Percentiles rank a stretch among this genome's conserved stretches.
These are phyloP conservation scores for Limonium bicolor DNA, from an alignment of 148 eudicot genomes.

Conservation along the genomic window DNA sequence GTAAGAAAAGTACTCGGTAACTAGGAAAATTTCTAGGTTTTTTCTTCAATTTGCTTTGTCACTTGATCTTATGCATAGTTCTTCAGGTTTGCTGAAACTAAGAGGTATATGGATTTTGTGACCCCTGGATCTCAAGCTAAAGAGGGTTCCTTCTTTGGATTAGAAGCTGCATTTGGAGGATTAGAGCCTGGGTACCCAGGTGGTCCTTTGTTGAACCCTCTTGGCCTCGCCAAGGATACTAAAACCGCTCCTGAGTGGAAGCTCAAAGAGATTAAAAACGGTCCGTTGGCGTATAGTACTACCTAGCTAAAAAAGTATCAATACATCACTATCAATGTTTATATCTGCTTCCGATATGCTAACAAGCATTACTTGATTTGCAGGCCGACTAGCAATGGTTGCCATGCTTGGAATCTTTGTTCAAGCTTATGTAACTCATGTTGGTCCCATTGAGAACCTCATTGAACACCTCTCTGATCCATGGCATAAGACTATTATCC, in stretches of 20 bases:
- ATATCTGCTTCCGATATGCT: too few species aligned
- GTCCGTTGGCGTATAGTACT: too few species aligned
- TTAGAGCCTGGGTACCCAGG: conserved; percentile 96
- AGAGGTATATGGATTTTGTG: conserved; percentile 72
- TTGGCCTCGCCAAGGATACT: conserved; percentile 74
- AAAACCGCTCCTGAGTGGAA: conserved; percentile 70
- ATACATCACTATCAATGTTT: too few species aligned
- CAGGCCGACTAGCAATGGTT: conserved; percentile 50
- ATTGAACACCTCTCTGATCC: conserved; percentile 76
- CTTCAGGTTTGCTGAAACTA: conserved; percentile 80
- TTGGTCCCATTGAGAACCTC: conserved; percentile 69
- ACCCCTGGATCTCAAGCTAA: conserved; percentile 85
- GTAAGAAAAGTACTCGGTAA: conserved; percentile 11
- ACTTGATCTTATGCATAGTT: background rate
- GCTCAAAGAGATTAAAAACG: conserved; percentile 90
- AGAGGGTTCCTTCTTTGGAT: conserved; percentile 72
- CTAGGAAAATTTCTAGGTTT: background rate
- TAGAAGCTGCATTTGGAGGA: conserved; percentile 77
- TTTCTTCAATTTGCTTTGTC: background rate
- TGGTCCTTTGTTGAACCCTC: conserved; percentile 75
- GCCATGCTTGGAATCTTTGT: conserved; percentile 83
- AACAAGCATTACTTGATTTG: background rate
- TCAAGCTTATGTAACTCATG: conserved; percentile 71
- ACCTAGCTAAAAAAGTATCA: too few species aligned
- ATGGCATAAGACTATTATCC: conserved; percentile 73